These are phyloP conservation scores for Populus tremula DNA, from an alignment of 345 rosid species.

Conservation along the genomic window DNA sequence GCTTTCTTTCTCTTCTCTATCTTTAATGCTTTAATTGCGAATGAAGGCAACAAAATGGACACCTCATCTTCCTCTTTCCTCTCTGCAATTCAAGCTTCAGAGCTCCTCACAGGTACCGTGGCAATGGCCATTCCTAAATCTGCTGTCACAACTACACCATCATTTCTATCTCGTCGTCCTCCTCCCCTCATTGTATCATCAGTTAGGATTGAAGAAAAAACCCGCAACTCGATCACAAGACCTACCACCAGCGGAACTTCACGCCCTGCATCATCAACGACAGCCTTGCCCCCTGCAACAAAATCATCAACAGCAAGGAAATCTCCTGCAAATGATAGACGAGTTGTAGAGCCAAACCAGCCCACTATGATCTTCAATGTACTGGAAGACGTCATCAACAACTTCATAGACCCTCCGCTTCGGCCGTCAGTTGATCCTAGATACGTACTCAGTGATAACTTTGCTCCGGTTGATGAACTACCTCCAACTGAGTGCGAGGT, in stretches of 20 bases:
- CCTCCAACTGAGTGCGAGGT: slow-evolving; percentile 58
- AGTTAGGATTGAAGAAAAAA: slow-evolving; percentile 35
- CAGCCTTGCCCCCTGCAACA: not conserved
- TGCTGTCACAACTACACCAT: not conserved
- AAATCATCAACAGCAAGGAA: no score
- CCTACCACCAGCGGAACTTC: not conserved
- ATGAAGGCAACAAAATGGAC: slow-evolving; percentile 20
- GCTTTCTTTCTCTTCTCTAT: no score
- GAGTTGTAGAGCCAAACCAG: slow-evolving; percentile 19
- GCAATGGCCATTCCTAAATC: not conserved
- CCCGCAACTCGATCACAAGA: not conserved
- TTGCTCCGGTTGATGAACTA: slow-evolving; percentile 61
- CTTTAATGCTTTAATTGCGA: no score
- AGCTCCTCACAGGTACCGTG: not conserved
- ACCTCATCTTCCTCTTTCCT: slow-evolving; percentile 34
- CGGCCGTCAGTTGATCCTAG: slow-evolving; percentile 49
- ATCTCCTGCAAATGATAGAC: not conserved
- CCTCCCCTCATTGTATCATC: slow-evolving; percentile 21
- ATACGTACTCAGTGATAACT: slow-evolving; percentile 45
- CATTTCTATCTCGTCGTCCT: not conserved
- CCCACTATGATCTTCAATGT: slow-evolving; percentile 34
- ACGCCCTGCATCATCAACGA: not conserved
- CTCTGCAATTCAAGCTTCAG: slow-evolving; percentile 9
- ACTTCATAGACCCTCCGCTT: slow-evolving; percentile 56
- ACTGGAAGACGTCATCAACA: slow-evolving; percentile 51